Evolutionary conservation across 1,284 basidiomycete genomes (phyloP).

Genomic region (Ceratobasidium sp.): DNA sequence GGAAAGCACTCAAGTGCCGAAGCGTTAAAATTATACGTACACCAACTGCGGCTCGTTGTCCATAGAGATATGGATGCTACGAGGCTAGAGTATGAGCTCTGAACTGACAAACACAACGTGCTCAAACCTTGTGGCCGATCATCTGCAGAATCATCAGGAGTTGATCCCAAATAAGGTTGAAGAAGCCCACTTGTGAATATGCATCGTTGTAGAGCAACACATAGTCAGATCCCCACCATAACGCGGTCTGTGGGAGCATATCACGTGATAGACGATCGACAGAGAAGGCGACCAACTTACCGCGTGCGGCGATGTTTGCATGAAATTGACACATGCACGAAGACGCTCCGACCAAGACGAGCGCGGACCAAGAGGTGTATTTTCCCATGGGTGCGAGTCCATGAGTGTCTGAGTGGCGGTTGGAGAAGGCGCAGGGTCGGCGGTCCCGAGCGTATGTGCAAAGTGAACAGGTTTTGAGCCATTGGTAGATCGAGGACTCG

Average conservation of each 20-base stretch:
- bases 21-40: neutral
- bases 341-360: constrained; percentile 43
- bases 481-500: neutral
- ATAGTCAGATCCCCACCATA: constrained; percentile 45
- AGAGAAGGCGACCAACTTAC: constrained; percentile 16
- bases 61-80: constrained; percentile 29
- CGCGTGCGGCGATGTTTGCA: constrained; percentile 39
- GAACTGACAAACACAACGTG: neutral
- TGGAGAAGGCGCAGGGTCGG: constrained; percentile 6
- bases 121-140: constrained; percentile 35
- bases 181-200: constrained; percentile 24
- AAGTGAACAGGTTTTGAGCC: neutral
- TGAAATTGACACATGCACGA: constrained; percentile 28
- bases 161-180: neutral
- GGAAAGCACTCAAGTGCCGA: neutral
- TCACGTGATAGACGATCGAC: constrained; percentile 25
- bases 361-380: constrained; percentile 33
- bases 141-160: constrained; percentile 8
- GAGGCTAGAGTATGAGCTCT: neutral
- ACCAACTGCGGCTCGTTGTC: constrained; percentile 23
- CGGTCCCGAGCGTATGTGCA: constrained; percentile 9
- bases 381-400: constrained; percentile 36
- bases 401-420: constrained; percentile 21
- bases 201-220: constrained; percentile 45
- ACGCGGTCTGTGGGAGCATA: constrained; percentile 24